Evolutionary conservation across 2,329 filamentous ascomycete genomes (phyloP).

Genomic region (Claviceps monticola): DNA sequence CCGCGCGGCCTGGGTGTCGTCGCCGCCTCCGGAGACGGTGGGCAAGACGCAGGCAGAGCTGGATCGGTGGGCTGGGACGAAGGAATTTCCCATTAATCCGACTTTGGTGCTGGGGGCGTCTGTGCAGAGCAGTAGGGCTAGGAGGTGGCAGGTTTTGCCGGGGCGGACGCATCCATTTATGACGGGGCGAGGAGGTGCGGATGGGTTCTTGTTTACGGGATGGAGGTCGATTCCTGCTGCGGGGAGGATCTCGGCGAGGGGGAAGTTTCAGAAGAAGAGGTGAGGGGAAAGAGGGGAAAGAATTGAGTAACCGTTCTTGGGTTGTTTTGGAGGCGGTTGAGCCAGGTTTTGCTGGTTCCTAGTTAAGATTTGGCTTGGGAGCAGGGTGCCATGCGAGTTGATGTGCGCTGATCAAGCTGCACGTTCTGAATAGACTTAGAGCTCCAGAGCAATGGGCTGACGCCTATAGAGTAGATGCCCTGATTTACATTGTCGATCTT

Average conservation of each 20-base stretch:
- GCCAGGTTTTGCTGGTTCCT: no score
- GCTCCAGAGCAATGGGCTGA: no score
- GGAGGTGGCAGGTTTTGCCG: slow-evolving; percentile 82
- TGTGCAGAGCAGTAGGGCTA: slow-evolving; percentile 66
- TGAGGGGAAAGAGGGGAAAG: slow-evolving; percentile 15
- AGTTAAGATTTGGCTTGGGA: no score
- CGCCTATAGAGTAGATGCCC: no score
- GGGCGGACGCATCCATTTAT: slow-evolving; percentile 88
- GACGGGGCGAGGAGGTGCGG: slow-evolving; percentile 74
- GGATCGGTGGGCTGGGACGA: slow-evolving; percentile 43
- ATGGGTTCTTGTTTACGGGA: slow-evolving; percentile 81
- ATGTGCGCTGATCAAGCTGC: no score
- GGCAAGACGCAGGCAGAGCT: slow-evolving; percentile 34
- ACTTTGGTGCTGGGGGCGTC: slow-evolving; percentile 65
- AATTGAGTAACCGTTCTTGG: background rate
- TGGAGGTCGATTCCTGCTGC: slow-evolving; percentile 68
- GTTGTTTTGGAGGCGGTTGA: no score
- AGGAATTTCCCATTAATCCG: slow-evolving; percentile 80
- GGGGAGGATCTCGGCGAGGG: slow-evolving; percentile 69
- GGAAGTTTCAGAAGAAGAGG: slow-evolving; percentile 56
- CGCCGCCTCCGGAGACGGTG: slow-evolving; percentile 31
- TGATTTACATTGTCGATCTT: no score
- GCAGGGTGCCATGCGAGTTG: no score
- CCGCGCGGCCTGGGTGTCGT: slow-evolving; percentile 57
- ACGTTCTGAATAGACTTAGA: no score